Percentiles rank a stretch among this genome's conserved stretches.
phyloP scores from a whole-genome alignment of 1,284 basidiomycete genomes.

The Mycosarcoma mackinlayi region DNA sequence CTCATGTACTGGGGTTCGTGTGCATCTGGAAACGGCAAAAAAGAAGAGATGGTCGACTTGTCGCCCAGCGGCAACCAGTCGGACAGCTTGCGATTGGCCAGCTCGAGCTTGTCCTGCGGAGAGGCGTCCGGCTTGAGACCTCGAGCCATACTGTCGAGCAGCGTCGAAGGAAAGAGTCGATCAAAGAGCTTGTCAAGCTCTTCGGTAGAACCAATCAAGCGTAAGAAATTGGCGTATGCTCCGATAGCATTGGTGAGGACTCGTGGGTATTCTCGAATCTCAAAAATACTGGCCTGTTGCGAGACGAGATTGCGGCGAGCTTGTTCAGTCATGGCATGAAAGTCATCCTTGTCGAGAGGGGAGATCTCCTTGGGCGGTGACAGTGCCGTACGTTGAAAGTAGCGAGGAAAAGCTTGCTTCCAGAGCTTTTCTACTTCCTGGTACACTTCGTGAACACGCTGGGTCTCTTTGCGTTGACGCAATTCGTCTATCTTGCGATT shows the following conservation, averaged over 20 bases:
- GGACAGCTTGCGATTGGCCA: slow-evolving; percentile 27
- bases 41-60: slow-evolving; percentile 11
- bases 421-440: slow-evolving; percentile 36
- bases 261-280: slow-evolving; percentile 25
- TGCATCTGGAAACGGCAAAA: background rate
- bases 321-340: slow-evolving; percentile 18
- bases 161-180: slow-evolving; percentile 16
- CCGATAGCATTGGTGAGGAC: slow-evolving; percentile 24
- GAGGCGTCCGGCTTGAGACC: slow-evolving; percentile 17
- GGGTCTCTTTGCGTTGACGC: slow-evolving; percentile 8
- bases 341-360: slow-evolving; percentile 12
- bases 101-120: slow-evolving; percentile 40
- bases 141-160: slow-evolving; percentile 22
- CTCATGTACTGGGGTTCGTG: slow-evolving; percentile 3
- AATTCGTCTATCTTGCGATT: background rate
- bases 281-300: slow-evolving; percentile 33
- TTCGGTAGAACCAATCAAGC: background rate
- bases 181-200: slow-evolving; percentile 30
- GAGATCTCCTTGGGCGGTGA: slow-evolving; percentile 2
- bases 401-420: slow-evolving; percentile 34
- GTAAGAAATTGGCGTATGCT: slow-evolving; percentile 21
- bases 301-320: slow-evolving; percentile 39
- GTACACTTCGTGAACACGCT: slow-evolving; percentile 17
- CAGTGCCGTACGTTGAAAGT: slow-evolving; percentile 13
- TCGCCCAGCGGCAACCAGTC: slow-evolving; percentile 27